Evolutionary conservation across 2,329 filamentous ascomycete species (phyloP), one percentile per base, ranked within the genome.

Genomic region (Leptographium wingfieldii): DNA sequence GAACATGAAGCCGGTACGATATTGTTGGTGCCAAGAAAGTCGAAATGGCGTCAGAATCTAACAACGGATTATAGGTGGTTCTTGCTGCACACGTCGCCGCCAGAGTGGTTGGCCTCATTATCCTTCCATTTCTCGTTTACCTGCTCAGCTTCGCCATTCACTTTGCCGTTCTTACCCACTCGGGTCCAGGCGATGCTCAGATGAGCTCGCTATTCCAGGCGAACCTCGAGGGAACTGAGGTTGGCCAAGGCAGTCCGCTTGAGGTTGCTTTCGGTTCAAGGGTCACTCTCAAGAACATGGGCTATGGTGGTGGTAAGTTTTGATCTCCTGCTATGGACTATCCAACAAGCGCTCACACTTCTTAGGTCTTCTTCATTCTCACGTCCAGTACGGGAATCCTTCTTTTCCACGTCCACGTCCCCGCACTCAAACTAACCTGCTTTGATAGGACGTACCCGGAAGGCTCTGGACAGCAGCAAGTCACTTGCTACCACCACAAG

Each of bases 131-230:
- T 69, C 76, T 92, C 61, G 90, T 99, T 68, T 99, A 99, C 77
- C 86, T 96, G 75, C 86, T 96, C 71, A 95, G 91, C 52, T 99
- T 99, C 73, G 95, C 88, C 67, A 75, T 96, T 59, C 94, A 99
- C 75, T 99, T 99, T 73, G 80, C 90, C 63, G 90, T 99, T 64
- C 82, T 99, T 61, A 90, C 95, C 73, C 92, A 90, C 75, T 92
- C 87, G 67, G 94, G 94, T 25, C 94, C 95, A 9, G 94, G 94
- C 59, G 94, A 99, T 76, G 94, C 94, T n/a, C 94, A 99, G 75
- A 99, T 99, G 94, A 96, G 92, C 76, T 99, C 94, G 31, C 83
- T 99, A 57, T 99, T 99, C 82, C 94, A 99, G 73, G 94, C 95
- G 55, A 99, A 99, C 70, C 81, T 99, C 46, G 86, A 84, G 68